Conservation (phyloP, 805 yeast species). For the Wickerhamiella kurtzmanii region DNA sequence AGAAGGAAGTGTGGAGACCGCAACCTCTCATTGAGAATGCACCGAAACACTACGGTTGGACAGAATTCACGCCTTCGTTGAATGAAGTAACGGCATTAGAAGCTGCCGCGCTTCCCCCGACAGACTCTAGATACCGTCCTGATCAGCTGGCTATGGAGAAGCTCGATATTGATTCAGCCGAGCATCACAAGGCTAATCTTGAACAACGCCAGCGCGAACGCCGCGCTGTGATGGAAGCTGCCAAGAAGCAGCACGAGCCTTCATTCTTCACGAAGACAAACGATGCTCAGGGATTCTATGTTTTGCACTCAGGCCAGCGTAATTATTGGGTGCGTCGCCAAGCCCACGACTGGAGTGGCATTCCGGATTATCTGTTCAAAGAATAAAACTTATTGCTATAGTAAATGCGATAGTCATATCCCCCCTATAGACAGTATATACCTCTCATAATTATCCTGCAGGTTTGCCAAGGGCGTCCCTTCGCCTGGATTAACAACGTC, state of each 20-base stretch:
- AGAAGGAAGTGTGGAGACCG: slow-evolving; percentile 49
- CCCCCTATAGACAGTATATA: too few species aligned
- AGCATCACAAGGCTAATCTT: slow-evolving; percentile 45
- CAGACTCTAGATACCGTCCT: slow-evolving; percentile 84
- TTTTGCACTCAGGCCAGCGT: slow-evolving; percentile 37
- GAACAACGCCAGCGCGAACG: slow-evolving; percentile 75
- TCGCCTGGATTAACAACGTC: too few species aligned
- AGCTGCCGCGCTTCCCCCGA: slow-evolving; percentile 51
- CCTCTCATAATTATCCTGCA: too few species aligned
- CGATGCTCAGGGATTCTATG: slow-evolving; percentile 21
- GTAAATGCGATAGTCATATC: too few species aligned
- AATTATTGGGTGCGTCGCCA: slow-evolving; percentile 71
- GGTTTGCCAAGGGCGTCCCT: too few species aligned
- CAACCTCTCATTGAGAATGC: slow-evolving; percentile 49
- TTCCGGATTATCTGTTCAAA: slow-evolving; percentile 6
- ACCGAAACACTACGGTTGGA: slow-evolving; percentile 67
- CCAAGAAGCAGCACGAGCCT: slow-evolving; percentile 38
- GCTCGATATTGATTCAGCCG: slow-evolving; percentile 53
- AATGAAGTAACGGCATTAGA: slow-evolving; percentile 71
- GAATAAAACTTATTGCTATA: too few species aligned
- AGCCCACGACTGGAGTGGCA: slow-evolving; percentile 11
- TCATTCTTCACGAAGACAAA: slow-evolving; percentile 43
- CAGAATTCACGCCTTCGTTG: slow-evolving; percentile 65
- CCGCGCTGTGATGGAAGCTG: slow-evolving; percentile 43
- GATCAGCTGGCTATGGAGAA: slow-evolving; percentile 60